Conservation (phyloP, 495 filamentous ascomycete genomes). For the Aspergillus diversus region DNA sequence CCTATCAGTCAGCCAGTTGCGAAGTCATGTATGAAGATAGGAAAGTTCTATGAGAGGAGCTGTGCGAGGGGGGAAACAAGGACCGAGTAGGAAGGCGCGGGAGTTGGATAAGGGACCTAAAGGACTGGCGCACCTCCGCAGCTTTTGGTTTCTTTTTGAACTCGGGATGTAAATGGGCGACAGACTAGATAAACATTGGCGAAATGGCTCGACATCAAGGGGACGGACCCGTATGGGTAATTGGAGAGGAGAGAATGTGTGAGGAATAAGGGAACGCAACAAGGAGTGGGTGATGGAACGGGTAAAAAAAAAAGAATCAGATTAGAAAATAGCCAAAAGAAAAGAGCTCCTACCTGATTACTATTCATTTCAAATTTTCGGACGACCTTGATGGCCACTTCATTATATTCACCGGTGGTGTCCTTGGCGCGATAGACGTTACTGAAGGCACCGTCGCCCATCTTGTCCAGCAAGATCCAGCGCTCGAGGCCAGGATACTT, state of each 20-base stretch:
- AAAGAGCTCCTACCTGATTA: conserved; percentile 74
- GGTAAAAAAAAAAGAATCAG: conserved; percentile 26
- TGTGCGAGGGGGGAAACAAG: conserved; percentile 21
- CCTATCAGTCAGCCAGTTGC: background rate
- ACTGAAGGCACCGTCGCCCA: conserved; percentile 99
- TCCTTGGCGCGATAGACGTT: conserved; percentile 94
- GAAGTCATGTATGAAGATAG: conserved; percentile 19
- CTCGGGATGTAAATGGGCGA: conserved; percentile 87
- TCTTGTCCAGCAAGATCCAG: conserved; percentile 91
- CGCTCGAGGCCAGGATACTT: conserved; percentile 89
- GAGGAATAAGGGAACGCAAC: background rate
- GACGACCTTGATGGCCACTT: conserved; percentile 98
- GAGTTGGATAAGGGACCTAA: conserved; percentile 25
- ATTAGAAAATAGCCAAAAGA: conserved; percentile 23
- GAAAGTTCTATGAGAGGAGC: conserved; percentile 7
- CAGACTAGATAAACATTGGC: conserved; percentile 64
- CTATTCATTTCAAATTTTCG: conserved; percentile 99
- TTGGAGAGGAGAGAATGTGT: conserved; percentile 1
- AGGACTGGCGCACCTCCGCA: conserved; percentile 86
- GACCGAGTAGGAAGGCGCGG: conserved; percentile 19
- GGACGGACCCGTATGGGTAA: background rate
- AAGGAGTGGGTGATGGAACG: conserved; percentile 17
- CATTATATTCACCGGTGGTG: conserved; percentile 63
- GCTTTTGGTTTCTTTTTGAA: conserved; percentile 92
- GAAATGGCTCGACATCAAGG: conserved; percentile 21